These are phyloP conservation scores for Wallacemonas sp. DNA, from an alignment of 208 protist genomes.

Conservation along the genomic window DNA sequence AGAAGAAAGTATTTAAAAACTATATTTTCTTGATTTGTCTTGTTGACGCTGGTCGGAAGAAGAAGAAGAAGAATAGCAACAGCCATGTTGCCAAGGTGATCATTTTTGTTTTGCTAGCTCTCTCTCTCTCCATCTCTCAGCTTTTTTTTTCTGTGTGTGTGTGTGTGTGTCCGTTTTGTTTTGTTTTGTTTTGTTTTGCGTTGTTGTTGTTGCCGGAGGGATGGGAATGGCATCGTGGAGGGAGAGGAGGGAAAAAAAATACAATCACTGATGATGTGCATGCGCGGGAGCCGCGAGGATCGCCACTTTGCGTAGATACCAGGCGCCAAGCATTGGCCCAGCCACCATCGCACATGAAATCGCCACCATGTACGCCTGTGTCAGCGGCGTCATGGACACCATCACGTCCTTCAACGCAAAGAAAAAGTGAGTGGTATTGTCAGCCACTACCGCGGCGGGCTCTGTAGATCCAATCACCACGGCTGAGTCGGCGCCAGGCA, in stretches of 20 bases:
- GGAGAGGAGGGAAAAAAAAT: no score
- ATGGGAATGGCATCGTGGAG: no score
- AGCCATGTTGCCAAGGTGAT: no score
- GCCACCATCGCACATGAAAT: slow-evolving; percentile 22
- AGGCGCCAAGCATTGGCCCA: slow-evolving; percentile 19
- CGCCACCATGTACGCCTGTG: slow-evolving; percentile 21
- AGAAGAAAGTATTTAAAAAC: background rate
- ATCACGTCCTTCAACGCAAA: slow-evolving; percentile 2
- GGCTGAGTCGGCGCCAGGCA: background rate
- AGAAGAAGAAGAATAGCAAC: background rate
- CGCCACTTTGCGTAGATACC: slow-evolving; percentile 5
- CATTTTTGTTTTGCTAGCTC: no score
- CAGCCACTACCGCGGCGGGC: no score
- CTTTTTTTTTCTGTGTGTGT: slow-evolving; percentile 1
- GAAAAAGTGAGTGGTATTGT: background rate
- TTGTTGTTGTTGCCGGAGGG: no score
- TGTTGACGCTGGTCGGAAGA: background rate
- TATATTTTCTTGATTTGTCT: no score
- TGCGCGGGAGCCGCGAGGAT: background rate
- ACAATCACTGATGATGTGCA: no score
- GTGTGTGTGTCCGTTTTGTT: background rate
- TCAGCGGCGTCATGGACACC: slow-evolving; percentile 16
- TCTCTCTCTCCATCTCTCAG: background rate
- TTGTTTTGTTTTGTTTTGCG: background rate
- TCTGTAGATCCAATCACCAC: background rate